Conservation (phyloP, 192 early-diverging fungal species). For the Linderina pennispora region DNA sequence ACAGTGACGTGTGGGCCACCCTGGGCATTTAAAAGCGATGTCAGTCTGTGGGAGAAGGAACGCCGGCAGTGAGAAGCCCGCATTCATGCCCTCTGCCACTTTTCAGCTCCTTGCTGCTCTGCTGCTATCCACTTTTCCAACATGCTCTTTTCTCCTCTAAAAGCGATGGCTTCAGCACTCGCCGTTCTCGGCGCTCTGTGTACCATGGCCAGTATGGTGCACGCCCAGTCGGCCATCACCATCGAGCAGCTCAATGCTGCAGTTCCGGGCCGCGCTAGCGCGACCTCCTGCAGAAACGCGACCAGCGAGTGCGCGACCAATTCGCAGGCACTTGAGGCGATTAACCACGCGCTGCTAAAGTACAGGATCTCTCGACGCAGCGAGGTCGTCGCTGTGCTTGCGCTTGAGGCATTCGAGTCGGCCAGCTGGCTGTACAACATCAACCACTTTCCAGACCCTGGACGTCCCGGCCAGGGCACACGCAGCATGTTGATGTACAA, state of each 20-base stretch:
- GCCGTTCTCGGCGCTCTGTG: too few species aligned
- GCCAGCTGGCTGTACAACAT: slow-evolving; percentile 39
- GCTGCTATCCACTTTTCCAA: too few species aligned
- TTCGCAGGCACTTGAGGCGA: slow-evolving; percentile 12
- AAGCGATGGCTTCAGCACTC: too few species aligned
- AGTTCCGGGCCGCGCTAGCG: slow-evolving; percentile 6
- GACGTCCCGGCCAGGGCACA: slow-evolving; percentile 38
- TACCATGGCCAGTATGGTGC: too few species aligned
- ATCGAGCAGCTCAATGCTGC: slow-evolving; percentile 26
- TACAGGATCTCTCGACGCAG: slow-evolving; percentile 28
- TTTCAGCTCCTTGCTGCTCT: too few species aligned
- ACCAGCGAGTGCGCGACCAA: slow-evolving; percentile 27
- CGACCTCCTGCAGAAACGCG: slow-evolving; percentile 11
- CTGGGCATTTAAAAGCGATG: too few species aligned
- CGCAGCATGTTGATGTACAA: slow-evolving; percentile 45
- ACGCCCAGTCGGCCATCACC: too few species aligned
- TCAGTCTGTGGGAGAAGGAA: too few species aligned
- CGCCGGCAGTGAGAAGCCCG: too few species aligned
- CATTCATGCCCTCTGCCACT: too few species aligned
- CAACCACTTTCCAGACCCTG: slow-evolving; percentile 44
- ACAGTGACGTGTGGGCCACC: too few species aligned
- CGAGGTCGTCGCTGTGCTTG: slow-evolving; percentile 27
- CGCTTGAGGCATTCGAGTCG: slow-evolving; percentile 43
- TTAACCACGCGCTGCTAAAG: slow-evolving; percentile 30
- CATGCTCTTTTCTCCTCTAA: too few species aligned